phyloP scores from a whole-genome alignment of 2,329 filamentous ascomycete genomes.

The Curvularia verruculosa region DNA sequence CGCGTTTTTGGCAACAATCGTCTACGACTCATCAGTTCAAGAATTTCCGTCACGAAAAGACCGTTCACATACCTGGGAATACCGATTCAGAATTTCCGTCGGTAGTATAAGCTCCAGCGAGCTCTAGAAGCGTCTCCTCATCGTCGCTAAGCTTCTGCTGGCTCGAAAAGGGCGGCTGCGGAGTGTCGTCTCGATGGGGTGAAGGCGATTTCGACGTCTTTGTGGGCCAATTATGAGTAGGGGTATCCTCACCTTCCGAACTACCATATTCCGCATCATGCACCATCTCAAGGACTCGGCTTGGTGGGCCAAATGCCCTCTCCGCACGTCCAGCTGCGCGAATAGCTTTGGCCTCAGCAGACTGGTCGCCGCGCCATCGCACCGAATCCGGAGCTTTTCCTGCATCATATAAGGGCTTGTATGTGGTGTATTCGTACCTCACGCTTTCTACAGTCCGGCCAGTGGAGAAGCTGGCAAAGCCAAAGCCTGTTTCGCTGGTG shows the following conservation, averaged over 20 bases:
- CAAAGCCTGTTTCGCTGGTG: conserved; percentile 13
- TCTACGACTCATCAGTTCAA: no score
- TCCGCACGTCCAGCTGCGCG: conserved; percentile 3
- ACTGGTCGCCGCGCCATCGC: conserved; percentile 15
- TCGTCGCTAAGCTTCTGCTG: conserved; percentile 3
- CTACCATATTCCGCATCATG: neutral
- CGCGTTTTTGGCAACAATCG: no score
- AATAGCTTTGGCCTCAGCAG: conserved; percentile 5
- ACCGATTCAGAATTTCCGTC: neutral
- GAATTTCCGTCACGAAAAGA: no score
- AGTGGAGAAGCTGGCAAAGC: conserved; percentile 6
- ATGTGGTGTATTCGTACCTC: conserved; percentile 31
- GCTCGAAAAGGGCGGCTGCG: neutral
- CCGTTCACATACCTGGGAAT: neutral
- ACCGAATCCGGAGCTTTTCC: conserved; percentile 19
- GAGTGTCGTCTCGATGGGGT: neutral
- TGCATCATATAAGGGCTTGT: conserved; percentile 30
- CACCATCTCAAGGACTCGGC: conserved; percentile 11
- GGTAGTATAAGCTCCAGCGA: neutral
- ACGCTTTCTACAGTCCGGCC: conserved; percentile 40
- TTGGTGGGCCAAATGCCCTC: conserved; percentile 10
- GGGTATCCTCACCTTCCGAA: neutral
- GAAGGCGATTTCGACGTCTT: neutral
- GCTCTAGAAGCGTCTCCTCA: conserved; percentile 2
- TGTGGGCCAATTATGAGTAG: neutral